These are phyloP conservation scores for Carex arenaria DNA, from an alignment of 202 grass and related monocot genomes.

Conservation along the genomic window DNA sequence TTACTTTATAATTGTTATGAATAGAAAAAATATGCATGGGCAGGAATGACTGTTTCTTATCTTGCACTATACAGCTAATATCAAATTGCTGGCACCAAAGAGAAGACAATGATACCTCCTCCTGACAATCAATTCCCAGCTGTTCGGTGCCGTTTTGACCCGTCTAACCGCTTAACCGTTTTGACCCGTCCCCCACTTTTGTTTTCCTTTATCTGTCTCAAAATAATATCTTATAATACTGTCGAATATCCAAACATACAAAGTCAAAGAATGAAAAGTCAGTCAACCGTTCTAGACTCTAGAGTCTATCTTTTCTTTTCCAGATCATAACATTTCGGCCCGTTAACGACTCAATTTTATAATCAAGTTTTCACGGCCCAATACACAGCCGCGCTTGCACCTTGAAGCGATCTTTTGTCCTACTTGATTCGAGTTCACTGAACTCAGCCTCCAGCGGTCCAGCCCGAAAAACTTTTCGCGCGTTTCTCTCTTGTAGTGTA, in stretches of 20 bases:
- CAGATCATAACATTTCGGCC: neutral
- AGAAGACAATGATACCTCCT: neutral
- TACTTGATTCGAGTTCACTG: neutral
- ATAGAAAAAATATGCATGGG: no score
- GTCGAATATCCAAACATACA: neutral
- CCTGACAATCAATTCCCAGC: neutral
- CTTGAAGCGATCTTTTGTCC: neutral
- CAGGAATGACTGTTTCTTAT: neutral
- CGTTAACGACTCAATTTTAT: neutral
- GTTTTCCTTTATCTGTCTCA: neutral
- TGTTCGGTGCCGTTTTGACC: neutral
- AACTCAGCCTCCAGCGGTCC: neutral
- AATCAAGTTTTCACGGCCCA: neutral
- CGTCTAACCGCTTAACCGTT: neutral
- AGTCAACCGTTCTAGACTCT: neutral
- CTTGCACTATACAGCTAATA: neutral
- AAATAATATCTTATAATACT: neutral
- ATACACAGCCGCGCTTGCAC: neutral
- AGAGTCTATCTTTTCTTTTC: neutral
- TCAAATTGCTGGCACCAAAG: neutral
- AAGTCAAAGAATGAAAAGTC: neutral
- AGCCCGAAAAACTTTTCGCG: neutral
- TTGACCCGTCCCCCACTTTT: neutral
- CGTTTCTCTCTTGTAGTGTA: neutral
- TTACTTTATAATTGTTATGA: no score